Conservation (phyloP, 2,329 filamentous ascomycete genomes). For the Diaporthe citriasiana region DNA sequence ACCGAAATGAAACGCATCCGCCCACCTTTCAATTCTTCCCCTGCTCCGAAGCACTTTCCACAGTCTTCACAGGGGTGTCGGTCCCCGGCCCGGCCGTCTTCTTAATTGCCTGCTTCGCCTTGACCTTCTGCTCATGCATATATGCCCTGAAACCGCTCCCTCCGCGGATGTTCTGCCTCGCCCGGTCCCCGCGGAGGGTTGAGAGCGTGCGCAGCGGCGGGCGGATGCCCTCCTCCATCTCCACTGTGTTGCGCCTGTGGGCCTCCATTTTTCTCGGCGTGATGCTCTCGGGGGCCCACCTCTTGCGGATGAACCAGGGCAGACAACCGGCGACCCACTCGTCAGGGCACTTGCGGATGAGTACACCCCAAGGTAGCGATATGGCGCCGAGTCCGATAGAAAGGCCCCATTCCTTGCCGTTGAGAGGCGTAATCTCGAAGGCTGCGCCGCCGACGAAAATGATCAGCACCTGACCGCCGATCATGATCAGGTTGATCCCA, state of each 20-base stretch:
- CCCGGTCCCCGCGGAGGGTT: slow-evolving; percentile 47
- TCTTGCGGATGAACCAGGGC: slow-evolving; percentile 44
- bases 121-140: slow-evolving; percentile 48
- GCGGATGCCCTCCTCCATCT: slow-evolving; percentile 38
- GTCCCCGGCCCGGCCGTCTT: slow-evolving; percentile 3
- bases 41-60: slow-evolving; percentile 32
- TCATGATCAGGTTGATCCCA: slow-evolving; percentile 83
- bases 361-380: slow-evolving; percentile 80
- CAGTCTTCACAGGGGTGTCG: slow-evolving; percentile 23
- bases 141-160: slow-evolving; percentile 45
- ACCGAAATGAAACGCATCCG: neutral
- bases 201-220: slow-evolving; percentile 47
- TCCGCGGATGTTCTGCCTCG: slow-evolving; percentile 45
- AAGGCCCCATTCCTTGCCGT: slow-evolving; percentile 83
- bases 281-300: slow-evolving; percentile 45
- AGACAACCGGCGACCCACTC: slow-evolving; percentile 53
- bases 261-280: slow-evolving; percentile 35
- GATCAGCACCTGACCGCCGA: slow-evolving; percentile 87
- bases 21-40: neutral
- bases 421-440: slow-evolving; percentile 76
- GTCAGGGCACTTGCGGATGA: slow-evolving; percentile 83
- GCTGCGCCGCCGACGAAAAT: slow-evolving; percentile 84
- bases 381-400: slow-evolving; percentile 83
- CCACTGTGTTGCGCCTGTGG: slow-evolving; percentile 33
- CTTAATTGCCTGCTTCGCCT: slow-evolving; percentile 42